phyloP scores from a whole-genome alignment of 768 basidiomycete species.

The Vararia minispora region DNA sequence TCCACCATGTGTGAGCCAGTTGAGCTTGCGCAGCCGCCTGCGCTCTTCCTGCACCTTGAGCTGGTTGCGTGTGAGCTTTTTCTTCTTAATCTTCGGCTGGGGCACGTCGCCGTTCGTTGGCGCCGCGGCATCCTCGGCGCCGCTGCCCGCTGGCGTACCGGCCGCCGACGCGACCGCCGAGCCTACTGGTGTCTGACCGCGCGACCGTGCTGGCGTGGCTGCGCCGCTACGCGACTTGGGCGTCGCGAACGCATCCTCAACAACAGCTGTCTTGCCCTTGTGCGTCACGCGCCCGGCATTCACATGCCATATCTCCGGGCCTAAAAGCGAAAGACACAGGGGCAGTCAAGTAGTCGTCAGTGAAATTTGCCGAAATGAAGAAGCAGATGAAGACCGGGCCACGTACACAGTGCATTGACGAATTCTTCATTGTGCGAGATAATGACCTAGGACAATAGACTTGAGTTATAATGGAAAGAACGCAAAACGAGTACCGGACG shows the following conservation, averaged over 20 bases:
- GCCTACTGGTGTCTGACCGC: slow-evolving; percentile 55
- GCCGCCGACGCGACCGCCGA: slow-evolving; percentile 60
- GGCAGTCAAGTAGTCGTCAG: slow-evolving; percentile 12
- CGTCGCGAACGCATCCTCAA: slow-evolving; percentile 78
- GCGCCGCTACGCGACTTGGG: slow-evolving; percentile 56
- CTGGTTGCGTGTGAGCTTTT: slow-evolving; percentile 86
- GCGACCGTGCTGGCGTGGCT: slow-evolving; percentile 64
- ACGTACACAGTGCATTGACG: slow-evolving; percentile 69
- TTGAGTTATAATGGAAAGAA: slow-evolving; percentile 13
- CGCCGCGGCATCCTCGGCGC: slow-evolving; percentile 46
- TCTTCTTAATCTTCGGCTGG: slow-evolving; percentile 60
- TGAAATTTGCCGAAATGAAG: slow-evolving; percentile 7
- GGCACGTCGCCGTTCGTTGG: slow-evolving; percentile 29
- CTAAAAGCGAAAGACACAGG: slow-evolving; percentile 28
- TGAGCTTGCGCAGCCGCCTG: slow-evolving; percentile 63
- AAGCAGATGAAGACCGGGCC: slow-evolving; percentile 17
- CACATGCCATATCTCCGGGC: slow-evolving; percentile 92
- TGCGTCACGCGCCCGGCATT: slow-evolving; percentile 77
- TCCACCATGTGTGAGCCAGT: slow-evolving; percentile 78
- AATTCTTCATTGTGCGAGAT: slow-evolving; percentile 95
- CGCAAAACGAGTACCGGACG: slow-evolving; percentile 19
- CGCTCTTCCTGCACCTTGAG: slow-evolving; percentile 84
- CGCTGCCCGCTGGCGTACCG: slow-evolving; percentile 71
- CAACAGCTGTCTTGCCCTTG: slow-evolving; percentile 76
- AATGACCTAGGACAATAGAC: slow-evolving; percentile 50